Conservation (phyloP, 495 filamentous ascomycete species). For the Aspergillus leporis region DNA sequence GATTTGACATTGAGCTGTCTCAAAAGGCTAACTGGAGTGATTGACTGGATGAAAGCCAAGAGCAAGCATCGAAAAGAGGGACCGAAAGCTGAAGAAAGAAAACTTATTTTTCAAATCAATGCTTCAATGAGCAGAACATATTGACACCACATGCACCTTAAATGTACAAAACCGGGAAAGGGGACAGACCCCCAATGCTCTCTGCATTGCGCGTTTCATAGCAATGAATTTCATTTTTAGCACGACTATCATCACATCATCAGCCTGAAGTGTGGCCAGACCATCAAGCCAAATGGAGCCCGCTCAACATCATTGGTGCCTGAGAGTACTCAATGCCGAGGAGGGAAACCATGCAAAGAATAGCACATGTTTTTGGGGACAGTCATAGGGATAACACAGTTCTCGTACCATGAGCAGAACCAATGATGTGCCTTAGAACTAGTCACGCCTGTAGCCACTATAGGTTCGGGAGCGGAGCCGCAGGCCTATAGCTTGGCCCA, state of each 20-base stretch:
- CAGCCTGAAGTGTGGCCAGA: constrained; percentile 8
- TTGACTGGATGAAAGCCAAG: constrained; percentile 3
- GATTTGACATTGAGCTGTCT: not conserved
- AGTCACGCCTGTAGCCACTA: constrained; percentile 14
- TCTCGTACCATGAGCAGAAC: not conserved
- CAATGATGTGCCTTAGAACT: constrained; percentile 5
- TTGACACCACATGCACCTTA: constrained; percentile 14
- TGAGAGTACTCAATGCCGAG: not conserved
- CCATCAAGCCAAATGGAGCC: not conserved
- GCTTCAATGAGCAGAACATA: constrained; percentile 8
- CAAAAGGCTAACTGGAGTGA: constrained; percentile 2
- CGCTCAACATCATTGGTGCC: constrained; percentile 7
- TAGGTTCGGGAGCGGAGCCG: constrained; percentile 14
- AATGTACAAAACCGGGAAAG: constrained; percentile 4
- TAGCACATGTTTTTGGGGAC: not conserved
- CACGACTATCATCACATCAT: constrained; percentile 18
- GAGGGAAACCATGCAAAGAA: not conserved
- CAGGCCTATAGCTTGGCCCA: constrained; percentile 15
- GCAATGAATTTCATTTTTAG: constrained; percentile 8
- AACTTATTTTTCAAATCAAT: constrained; percentile 1
- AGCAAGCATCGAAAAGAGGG: constrained; percentile 1
- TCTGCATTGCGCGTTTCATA: constrained; percentile 17
- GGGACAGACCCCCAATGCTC: constrained; percentile 4
- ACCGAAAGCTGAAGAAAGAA: constrained; percentile 7
- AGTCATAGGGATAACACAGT: constrained; percentile 5